phyloP scores from a whole-genome alignment of 805 yeast genomes.

The Saccharomycopsis fodiens region DNA sequence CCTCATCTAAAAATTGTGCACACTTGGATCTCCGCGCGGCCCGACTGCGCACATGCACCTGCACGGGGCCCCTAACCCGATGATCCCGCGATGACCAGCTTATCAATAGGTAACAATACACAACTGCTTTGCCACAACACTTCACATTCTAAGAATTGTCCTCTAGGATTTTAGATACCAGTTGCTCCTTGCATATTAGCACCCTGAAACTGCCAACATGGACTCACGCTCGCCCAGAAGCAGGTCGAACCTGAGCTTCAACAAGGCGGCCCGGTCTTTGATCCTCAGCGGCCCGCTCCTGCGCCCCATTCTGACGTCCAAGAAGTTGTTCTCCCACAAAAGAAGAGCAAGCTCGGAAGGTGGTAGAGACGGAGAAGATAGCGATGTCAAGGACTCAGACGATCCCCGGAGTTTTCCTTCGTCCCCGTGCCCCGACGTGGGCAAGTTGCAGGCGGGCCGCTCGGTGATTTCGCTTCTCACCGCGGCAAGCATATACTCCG shows the following conservation, averaged over 20 bases:
- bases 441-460: constrained; percentile 32
- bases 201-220: no score
- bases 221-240: no score
- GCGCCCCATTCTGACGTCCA: background rate
- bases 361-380: constrained; percentile 19
- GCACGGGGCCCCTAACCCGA: no score
- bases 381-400: constrained; percentile 25
- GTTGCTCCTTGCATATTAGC: no score
- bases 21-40: no score
- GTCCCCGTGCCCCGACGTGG: constrained; percentile 7
- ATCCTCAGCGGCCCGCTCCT: constrained; percentile 3
- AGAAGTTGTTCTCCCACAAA: background rate
- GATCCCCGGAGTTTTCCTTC: constrained; percentile 3
- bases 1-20: no score
- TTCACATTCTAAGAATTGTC: no score
- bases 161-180: no score
- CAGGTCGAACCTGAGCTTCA: background rate
- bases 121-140: no score
- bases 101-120: no score
- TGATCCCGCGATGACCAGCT: no score
- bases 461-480: constrained; percentile 50
- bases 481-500: constrained; percentile 47
- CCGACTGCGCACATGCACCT: no score
- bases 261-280: constrained; percentile 13
- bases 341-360: background rate